Conservation (phyloP, 192 early-diverging fungal genomes). For the Coemansia sp. region DNA sequence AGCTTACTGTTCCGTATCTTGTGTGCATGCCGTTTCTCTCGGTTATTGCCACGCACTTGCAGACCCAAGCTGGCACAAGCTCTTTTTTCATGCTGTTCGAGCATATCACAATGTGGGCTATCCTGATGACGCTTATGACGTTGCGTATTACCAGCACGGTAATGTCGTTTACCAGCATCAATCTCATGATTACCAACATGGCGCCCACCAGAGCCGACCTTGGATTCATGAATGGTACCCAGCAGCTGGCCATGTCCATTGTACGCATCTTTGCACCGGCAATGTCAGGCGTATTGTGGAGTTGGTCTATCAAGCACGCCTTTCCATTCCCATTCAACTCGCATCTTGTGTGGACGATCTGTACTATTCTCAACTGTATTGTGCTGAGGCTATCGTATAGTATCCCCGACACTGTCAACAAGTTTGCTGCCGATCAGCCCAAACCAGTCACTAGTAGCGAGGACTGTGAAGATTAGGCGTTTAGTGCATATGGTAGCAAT, state of each 20-base stretch:
- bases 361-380: not conserved
- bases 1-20: conserved; percentile 4
- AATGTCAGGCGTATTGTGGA: conserved; percentile 26
- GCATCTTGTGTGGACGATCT: conserved; percentile 33
- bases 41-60: not conserved
- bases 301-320: conserved; percentile 36
- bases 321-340: conserved; percentile 40
- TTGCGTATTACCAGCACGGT: conserved; percentile 19
- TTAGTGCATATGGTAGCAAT: no score
- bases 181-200: conserved; percentile 32
- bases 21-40: conserved; percentile 11
- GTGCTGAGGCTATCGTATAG: conserved; percentile 1
- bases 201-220: conserved; percentile 28
- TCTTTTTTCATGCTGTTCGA: not conserved
- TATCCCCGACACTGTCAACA: conserved; percentile 32
- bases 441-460: not conserved
- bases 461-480: not conserved
- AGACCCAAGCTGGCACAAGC: not conserved
- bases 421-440: conserved; percentile 20
- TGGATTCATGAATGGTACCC: conserved; percentile 35
- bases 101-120: conserved; percentile 18
- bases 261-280: conserved; percentile 23
- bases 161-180: conserved; percentile 31
- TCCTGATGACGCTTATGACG: conserved; percentile 15
- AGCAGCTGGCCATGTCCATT: conserved; percentile 23